phyloP scores from a whole-genome alignment of 2,329 filamentous ascomycete species.

The Paraphoma chrysanthemicola region DNA sequence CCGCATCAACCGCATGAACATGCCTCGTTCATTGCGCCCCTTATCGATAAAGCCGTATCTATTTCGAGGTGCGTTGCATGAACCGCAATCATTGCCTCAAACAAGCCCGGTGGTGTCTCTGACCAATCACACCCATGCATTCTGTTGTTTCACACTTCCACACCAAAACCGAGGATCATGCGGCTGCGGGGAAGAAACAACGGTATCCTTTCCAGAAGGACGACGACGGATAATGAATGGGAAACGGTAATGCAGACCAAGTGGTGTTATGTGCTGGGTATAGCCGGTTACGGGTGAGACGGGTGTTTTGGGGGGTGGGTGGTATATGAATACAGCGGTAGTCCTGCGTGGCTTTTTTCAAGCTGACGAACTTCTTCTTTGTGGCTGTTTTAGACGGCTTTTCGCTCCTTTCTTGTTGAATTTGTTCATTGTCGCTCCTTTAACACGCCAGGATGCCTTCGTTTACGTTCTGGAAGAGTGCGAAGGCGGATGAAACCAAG shows the following conservation, averaged over 20 bases:
- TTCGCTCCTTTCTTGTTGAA: too few relatives aligned
- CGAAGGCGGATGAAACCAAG: slow-evolving; percentile 16
- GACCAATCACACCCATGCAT: slow-evolving; percentile 9
- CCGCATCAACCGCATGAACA: not conserved
- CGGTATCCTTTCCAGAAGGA: slow-evolving; percentile 6
- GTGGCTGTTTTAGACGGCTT: not conserved
- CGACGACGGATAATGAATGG: slow-evolving; percentile 8
- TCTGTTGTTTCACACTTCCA: slow-evolving; percentile 4
- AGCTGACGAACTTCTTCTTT: not conserved
- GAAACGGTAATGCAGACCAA: slow-evolving; percentile 19
- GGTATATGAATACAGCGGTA: not conserved
- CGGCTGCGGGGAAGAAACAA: slow-evolving; percentile 1
- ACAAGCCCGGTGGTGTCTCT: slow-evolving; percentile 4
- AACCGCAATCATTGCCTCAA: slow-evolving; percentile 19
- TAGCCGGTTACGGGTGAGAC: slow-evolving; percentile 5
- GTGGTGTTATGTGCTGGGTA: slow-evolving; percentile 10
- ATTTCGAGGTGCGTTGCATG: slow-evolving; percentile 10
- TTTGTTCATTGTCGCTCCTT: not conserved
- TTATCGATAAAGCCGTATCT: not conserved
- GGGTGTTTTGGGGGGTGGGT: slow-evolving; percentile 1
- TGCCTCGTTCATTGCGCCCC: not conserved
- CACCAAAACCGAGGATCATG: slow-evolving; percentile 7
- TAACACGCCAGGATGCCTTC: slow-evolving; percentile 24
- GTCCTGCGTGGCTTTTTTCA: not conserved
- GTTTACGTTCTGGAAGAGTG: slow-evolving; percentile 29